These are phyloP conservation scores for Apostasia shenzhenica DNA, from an alignment of 106 monocot species.

Conservation along the genomic window DNA sequence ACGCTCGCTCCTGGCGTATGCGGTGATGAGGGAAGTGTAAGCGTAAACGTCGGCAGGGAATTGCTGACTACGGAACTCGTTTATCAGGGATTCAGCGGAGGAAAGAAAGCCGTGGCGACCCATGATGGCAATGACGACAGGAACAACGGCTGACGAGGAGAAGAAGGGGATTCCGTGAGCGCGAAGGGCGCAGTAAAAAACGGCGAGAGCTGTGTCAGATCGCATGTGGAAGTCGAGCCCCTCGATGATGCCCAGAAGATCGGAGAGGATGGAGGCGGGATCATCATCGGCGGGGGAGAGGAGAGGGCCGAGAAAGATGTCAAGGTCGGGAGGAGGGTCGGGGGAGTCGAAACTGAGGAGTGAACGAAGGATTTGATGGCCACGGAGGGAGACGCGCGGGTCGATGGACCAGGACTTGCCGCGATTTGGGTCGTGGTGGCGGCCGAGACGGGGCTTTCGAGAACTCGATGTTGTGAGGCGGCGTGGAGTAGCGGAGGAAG, in stretches of 20 bases:
- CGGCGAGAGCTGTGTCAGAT: constrained; percentile 36
- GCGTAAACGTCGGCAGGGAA: constrained; percentile 48
- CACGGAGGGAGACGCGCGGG: constrained; percentile 36
- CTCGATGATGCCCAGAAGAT: constrained; percentile 5
- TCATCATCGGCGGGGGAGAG: constrained; percentile 3
- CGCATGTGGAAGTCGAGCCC: constrained; percentile 42
- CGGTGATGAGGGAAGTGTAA: constrained; percentile 70
- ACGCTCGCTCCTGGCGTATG: constrained; percentile 37
- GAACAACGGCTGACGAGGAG: constrained; percentile 32
- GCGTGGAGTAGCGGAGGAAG: not conserved
- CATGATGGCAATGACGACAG: constrained; percentile 54
- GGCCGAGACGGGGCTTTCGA: constrained; percentile 54
- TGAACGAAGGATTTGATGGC: constrained; percentile 31
- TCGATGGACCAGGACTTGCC: constrained; percentile 53
- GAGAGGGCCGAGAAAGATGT: constrained; percentile 14
- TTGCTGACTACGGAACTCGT: constrained; percentile 16
- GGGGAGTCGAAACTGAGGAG: constrained; percentile 14
- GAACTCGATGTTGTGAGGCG: constrained; percentile 24
- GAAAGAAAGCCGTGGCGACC: constrained; percentile 38
- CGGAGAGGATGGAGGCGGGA: constrained; percentile 8
- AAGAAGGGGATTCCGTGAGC: constrained; percentile 24
- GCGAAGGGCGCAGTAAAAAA: constrained; percentile 46
- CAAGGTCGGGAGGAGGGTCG: constrained; percentile 6
- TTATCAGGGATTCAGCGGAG: constrained; percentile 35
- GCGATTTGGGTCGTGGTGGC: constrained; percentile 48